phyloP scores from a whole-genome alignment of 73 alveolate species.

The Paramecium tetraurelia region DNA sequence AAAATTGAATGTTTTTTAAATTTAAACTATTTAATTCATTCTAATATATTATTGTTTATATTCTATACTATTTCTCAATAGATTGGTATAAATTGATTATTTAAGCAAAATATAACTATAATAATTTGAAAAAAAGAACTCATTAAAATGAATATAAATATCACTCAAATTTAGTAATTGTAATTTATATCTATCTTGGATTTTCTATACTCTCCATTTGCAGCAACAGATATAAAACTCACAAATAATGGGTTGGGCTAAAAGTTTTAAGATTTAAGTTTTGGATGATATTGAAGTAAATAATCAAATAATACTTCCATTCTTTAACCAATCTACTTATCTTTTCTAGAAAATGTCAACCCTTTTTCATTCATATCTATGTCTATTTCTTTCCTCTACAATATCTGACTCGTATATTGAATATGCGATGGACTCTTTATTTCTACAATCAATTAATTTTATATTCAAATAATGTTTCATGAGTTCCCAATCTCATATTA shows the following conservation, averaged over 20 bases:
- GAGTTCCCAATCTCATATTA: constrained; percentile 75
- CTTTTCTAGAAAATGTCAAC: constrained; percentile 65
- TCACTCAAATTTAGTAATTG: not conserved
- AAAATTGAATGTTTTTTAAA: too few species aligned
- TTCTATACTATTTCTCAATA: too few species aligned
- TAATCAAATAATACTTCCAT: constrained; percentile 57
- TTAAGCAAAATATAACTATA: too few species aligned
- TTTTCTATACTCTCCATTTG: not conserved
- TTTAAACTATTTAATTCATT: too few species aligned
- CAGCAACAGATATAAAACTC: constrained; percentile 62
- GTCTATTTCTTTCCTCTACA: constrained; percentile 73
- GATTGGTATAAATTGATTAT: too few species aligned
- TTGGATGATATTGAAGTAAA: constrained; percentile 69
- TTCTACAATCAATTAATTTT: not conserved
- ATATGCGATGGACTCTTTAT: constrained; percentile 59
- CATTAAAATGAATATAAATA: not conserved
- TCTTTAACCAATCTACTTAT: constrained; percentile 56
- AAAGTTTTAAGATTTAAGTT: constrained; percentile 63
- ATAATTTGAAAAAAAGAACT: not conserved
- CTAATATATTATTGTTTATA: too few species aligned
- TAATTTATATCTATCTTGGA: not conserved
- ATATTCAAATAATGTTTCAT: constrained; percentile 37
- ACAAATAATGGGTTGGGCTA: constrained; percentile 67
- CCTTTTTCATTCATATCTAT: constrained; percentile 77
- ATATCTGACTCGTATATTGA: constrained; percentile 48